Percentiles rank a stretch among this genome's conserved stretches.
phyloP scores from a whole-genome alignment of 148 eudicot genomes.

The Diospyros lotus region DNA sequence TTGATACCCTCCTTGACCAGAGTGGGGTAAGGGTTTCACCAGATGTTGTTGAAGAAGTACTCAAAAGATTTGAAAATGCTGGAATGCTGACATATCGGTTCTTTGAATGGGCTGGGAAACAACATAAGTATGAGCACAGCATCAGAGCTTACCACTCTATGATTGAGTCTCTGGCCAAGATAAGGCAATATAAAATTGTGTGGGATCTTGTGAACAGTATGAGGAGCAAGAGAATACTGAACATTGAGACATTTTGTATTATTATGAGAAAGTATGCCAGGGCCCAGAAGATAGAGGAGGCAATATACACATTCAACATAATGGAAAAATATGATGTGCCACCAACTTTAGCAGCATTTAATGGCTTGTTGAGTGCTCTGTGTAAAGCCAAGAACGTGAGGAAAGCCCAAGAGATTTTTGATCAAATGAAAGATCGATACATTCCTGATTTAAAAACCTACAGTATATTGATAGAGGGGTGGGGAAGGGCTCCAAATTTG shows the following conservation, averaged over 20 bases:
- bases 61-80: conserved; percentile 70
- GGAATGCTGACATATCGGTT: conserved; percentile 81
- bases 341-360: conserved; percentile 78
- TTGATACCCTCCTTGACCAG: conserved; percentile 71
- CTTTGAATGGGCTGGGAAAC: conserved; percentile 92
- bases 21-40: conserved; percentile 64
- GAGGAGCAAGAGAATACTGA: conserved; percentile 67
- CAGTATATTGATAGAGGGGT: conserved; percentile 80
- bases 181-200: conserved; percentile 84
- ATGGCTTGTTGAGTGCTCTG: conserved; percentile 79
- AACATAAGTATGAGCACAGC: conserved; percentile 65
- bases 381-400: conserved; percentile 89
- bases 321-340: conserved; percentile 64
- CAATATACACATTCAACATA: conserved; percentile 77
- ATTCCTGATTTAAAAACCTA: conserved; percentile 66
- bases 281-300: conserved; percentile 83
- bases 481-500: conserved; percentile 85
- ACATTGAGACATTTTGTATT: conserved; percentile 85
- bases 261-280: conserved; percentile 93
- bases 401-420: conserved; percentile 88
- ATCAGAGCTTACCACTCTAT: conserved; percentile 71
- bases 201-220: conserved; percentile 82
- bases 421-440: conserved; percentile 59
- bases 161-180: conserved; percentile 87
- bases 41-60: conserved; percentile 68